A percentile compares a stretch with the other conserved stretches of the same genome.
These are phyloP conservation scores for Saccharomyces pastorianus DNA, from an alignment of 1,139 yeast genomes.

Conservation along the genomic window DNA sequence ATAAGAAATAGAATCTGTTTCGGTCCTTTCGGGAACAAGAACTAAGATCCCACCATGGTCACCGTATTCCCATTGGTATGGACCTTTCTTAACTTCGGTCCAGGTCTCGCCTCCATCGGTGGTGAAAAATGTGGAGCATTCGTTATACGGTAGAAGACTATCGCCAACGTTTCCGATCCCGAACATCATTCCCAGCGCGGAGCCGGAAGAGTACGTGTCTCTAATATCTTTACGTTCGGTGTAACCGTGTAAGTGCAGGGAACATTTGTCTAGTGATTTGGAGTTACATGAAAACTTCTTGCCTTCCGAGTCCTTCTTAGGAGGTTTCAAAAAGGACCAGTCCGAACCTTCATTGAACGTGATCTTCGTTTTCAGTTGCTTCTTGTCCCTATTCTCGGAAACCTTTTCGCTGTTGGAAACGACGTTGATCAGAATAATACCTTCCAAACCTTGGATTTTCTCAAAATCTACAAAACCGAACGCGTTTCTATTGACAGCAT, in stretches of 20 bases:
- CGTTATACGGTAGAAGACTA: constrained; percentile 40
- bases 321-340: constrained; percentile 69
- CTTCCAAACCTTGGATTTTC: constrained; percentile 78
- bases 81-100: constrained; percentile 69
- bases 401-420: constrained; percentile 44
- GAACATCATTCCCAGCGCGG: constrained; percentile 80
- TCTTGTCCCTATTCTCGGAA: constrained; percentile 32
- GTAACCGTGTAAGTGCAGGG: constrained; percentile 81
- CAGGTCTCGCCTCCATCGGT: constrained; percentile 86
- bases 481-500: constrained; percentile 63
- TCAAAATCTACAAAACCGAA: constrained; percentile 86
- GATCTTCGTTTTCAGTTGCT: constrained; percentile 60
- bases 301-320: constrained; percentile 56
- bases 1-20: constrained; percentile 52
- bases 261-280: constrained; percentile 48
- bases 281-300: constrained; percentile 49
- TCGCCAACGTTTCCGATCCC: constrained; percentile 90
- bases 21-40: constrained; percentile 49
- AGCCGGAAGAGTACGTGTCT: constrained; percentile 79
- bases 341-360: constrained; percentile 91
- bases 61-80: constrained; percentile 89
- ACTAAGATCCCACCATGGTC: constrained; percentile 87
- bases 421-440: constrained; percentile 65
- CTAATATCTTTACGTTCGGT: constrained; percentile 79
- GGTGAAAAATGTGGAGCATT: constrained; percentile 66